These are phyloP conservation scores for Physocladia obscura DNA, from an alignment of 192 early-diverging fungal species.

Conservation along the genomic window DNA sequence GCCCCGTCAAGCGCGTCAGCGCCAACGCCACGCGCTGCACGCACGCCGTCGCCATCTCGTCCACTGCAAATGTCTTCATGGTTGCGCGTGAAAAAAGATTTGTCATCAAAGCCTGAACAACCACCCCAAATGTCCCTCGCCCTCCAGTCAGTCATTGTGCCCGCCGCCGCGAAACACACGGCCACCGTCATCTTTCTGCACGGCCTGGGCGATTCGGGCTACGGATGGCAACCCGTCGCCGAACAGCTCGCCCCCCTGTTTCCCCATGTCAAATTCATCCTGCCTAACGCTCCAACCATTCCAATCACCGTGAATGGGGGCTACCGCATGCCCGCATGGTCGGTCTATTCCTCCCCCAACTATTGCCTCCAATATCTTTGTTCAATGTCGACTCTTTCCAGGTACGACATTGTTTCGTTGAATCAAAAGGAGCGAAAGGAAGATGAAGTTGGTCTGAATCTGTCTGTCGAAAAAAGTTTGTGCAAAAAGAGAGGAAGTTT, in stretches of 20 bases:
- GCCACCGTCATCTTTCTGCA: conserved; percentile 83
- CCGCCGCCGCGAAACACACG: conserved; percentile 60
- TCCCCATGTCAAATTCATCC: conserved; percentile 86
- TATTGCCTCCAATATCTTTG: neutral
- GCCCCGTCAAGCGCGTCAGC: no score
- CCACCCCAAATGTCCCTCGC: neutral
- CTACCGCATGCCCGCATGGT: conserved; percentile 84
- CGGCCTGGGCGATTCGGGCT: conserved; percentile 71
- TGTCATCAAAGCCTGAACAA: no score
- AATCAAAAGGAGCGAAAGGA: conserved; percentile 48
- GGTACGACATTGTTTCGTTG: conserved; percentile 73
- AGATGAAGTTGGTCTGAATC: conserved; percentile 72
- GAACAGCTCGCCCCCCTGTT: conserved; percentile 54
- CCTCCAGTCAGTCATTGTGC: conserved; percentile 14
- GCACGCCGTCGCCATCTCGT: no score
- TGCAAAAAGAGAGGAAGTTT: neutral
- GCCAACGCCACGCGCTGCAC: no score
- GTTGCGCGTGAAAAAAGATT: no score
- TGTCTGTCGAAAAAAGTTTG: conserved; percentile 51
- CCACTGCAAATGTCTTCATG: no score
- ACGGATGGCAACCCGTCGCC: conserved; percentile 52
- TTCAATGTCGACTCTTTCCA: neutral
- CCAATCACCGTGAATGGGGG: conserved; percentile 77
- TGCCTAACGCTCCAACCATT: conserved; percentile 73
- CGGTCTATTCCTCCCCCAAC: no score